Percentiles rank a stretch among this genome's conserved stretches.
These are phyloP conservation scores for Sporothrix variecibatus DNA, from an alignment of 2,329 filamentous ascomycete species.

Conservation along the genomic window DNA sequence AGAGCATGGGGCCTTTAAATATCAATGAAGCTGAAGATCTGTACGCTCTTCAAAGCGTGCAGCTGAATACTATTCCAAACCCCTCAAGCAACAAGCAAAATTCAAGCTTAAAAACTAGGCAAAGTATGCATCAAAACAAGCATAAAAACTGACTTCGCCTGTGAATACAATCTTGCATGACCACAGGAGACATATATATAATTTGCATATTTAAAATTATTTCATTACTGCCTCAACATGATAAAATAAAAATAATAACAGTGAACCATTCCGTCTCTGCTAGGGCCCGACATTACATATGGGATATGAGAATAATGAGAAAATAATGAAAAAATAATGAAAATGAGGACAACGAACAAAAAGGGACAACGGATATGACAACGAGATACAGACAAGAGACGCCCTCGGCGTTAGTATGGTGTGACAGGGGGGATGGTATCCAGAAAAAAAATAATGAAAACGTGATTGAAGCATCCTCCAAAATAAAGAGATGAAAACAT, in stretches of 20 bases:
- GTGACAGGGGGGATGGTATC: neutral
- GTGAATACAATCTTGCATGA: neutral
- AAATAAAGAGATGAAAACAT: neutral
- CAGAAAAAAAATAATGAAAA: neutral
- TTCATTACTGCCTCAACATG: slow-evolving; percentile 3
- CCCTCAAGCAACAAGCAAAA: too few species aligned
- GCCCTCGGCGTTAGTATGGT: neutral
- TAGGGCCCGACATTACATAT: slow-evolving; percentile 7
- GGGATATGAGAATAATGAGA: slow-evolving; percentile 1
- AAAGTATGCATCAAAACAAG: too few species aligned
- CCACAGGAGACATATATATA: neutral
- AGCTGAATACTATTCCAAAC: too few species aligned
- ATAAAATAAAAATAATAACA: neutral
- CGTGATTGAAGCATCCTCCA: neutral
- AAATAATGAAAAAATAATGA: neutral
- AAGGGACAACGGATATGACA: neutral
- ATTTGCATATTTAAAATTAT: neutral
- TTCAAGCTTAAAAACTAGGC: neutral
- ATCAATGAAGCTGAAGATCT: too few species aligned
- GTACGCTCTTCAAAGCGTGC: too few species aligned
- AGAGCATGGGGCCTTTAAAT: too few species aligned
- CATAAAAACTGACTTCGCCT: neutral
- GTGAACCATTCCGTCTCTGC: neutral
- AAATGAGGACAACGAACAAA: neutral
- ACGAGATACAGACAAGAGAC: neutral